Percentiles rank a stretch among this genome's conserved stretches.
Conservation (phyloP, 2,329 filamentous ascomycete genomes). For the Sphaerulina vaccinii region DNA sequence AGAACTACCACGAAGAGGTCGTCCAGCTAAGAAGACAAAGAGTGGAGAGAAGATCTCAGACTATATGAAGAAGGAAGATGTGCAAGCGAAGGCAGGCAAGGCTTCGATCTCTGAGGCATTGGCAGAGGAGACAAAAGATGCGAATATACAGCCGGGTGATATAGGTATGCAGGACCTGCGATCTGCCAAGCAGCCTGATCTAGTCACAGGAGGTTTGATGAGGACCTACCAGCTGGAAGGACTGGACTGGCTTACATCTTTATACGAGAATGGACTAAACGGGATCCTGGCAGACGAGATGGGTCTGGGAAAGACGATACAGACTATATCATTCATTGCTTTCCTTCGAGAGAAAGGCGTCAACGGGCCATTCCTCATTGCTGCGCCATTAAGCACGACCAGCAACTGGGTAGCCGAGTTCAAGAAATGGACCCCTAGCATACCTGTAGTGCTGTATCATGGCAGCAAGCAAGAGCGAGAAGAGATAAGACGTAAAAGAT, state of each 20-base stretch:
- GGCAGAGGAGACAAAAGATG: conserved; percentile 58
- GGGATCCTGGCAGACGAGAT: conserved; percentile 93
- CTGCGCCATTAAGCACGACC: conserved; percentile 85
- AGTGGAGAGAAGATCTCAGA: conserved; percentile 52
- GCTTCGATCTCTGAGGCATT: conserved; percentile 57
- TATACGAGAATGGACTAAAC: conserved; percentile 87
- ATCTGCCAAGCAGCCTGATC: conserved; percentile 81
- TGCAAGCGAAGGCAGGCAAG: conserved; percentile 54
- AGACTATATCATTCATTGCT: conserved; percentile 84
- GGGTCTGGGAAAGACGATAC: conserved; percentile 89
- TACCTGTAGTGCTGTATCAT: conserved; percentile 89
- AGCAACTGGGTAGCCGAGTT: conserved; percentile 98
- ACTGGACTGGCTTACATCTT: conserved; percentile 80
- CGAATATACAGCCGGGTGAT: conserved; percentile 58
- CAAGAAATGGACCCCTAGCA: conserved; percentile 80
- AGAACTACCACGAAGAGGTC: conserved; percentile 34
- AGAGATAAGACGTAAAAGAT: conserved; percentile 67
- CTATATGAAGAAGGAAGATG: conserved; percentile 61
- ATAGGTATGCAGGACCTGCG: conserved; percentile 67
- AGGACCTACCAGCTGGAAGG: conserved; percentile 91
- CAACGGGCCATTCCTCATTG: conserved; percentile 87
- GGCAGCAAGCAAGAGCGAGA: conserved; percentile 77
- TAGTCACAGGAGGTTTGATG: conserved; percentile 86
- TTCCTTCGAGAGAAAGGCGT: conserved; percentile 82
- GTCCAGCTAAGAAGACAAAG: conserved; percentile 37